A percentile compares a stretch with the other conserved stretches of the same genome.
Conservation (phyloP, 768 basidiomycete genomes). For the Coprinopsis marcescibilis region DNA sequence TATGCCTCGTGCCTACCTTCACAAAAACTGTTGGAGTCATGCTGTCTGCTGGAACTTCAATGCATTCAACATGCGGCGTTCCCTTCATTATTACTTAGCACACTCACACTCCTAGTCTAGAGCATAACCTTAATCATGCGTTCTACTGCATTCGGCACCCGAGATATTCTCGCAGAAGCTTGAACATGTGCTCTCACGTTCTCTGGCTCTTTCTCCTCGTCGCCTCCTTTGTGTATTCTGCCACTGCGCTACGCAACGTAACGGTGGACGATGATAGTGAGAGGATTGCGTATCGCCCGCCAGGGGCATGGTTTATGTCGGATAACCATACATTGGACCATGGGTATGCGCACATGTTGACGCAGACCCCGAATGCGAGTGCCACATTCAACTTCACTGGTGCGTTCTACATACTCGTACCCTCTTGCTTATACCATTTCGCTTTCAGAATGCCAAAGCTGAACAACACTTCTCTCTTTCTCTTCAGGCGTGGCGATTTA, state of each 20-base stretch:
- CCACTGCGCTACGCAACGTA: conserved; percentile 23
- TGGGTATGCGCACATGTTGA: conserved; percentile 26
- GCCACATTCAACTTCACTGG: conserved; percentile 40
- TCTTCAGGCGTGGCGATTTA: conserved; percentile 37
- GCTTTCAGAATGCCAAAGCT: too few species aligned
- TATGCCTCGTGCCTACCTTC: too few species aligned
- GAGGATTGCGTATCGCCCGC: conserved; percentile 26
- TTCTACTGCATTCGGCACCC: not conserved
- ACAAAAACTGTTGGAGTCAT: too few species aligned
- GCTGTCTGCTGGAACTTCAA: too few species aligned
- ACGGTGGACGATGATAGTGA: conserved; percentile 28
- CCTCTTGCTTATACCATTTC: too few species aligned
- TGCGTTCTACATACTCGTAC: conserved; percentile 11
- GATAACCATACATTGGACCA: conserved; percentile 27
- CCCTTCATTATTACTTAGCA: too few species aligned
- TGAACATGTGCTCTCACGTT: conserved; percentile 3
- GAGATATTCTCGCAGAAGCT: not conserved
- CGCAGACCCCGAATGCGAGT: conserved; percentile 28
- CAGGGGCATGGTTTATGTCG: conserved; percentile 25
- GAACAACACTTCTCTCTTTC: too few species aligned
- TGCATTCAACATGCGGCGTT: too few species aligned
- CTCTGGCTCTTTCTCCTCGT: conserved; percentile 13
- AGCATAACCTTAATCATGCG: too few species aligned
- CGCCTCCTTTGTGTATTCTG: conserved; percentile 3
- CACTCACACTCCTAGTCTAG: too few species aligned